These are phyloP conservation scores for Onygenales sp. DNA, from an alignment of 2,329 filamentous ascomycete species.

Conservation along the genomic window DNA sequence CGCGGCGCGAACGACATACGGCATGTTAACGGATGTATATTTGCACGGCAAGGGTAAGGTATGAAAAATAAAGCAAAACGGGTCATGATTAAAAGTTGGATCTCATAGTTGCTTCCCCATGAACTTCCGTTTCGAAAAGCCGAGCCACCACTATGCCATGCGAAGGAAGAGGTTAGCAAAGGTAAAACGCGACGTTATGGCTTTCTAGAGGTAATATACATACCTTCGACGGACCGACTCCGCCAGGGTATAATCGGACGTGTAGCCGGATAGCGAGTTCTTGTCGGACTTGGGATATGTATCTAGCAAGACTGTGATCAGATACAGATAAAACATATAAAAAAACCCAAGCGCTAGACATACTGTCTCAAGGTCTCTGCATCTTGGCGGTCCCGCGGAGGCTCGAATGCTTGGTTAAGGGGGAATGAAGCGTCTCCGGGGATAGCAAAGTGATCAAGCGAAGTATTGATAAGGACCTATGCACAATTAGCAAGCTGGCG, in stretches of 20 bases:
- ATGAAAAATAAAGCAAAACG: background rate
- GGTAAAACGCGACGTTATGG: background rate
- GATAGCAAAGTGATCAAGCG: slow-evolving; percentile 91
- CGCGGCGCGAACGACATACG: background rate
- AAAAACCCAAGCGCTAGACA: slow-evolving; percentile 12
- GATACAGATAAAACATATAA: background rate
- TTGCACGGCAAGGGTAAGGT: background rate
- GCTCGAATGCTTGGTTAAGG: slow-evolving; percentile 92
- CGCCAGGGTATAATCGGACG: slow-evolving; percentile 76
- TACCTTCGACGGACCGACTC: slow-evolving; percentile 55
- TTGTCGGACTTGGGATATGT: slow-evolving; percentile 80
- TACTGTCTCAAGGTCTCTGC: slow-evolving; percentile 84
- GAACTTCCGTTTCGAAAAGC: slow-evolving; percentile 98
- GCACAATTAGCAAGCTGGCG: slow-evolving; percentile 25
- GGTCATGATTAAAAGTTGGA: background rate
- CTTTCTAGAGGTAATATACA: slow-evolving; percentile 10
- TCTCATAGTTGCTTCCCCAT: slow-evolving; percentile 86
- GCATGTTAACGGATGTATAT: background rate
- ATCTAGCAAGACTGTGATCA: slow-evolving; percentile 19
- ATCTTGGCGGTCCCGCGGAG: slow-evolving; percentile 76
- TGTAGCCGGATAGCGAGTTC: slow-evolving; percentile 77
- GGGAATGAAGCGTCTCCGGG: slow-evolving; percentile 90
- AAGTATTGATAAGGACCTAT: slow-evolving; percentile 77
- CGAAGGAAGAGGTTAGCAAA: background rate
- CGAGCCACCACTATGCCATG: slow-evolving; percentile 81